Conservation (phyloP, 768 basidiomycete genomes). For the Lactarius trivialis region DNA sequence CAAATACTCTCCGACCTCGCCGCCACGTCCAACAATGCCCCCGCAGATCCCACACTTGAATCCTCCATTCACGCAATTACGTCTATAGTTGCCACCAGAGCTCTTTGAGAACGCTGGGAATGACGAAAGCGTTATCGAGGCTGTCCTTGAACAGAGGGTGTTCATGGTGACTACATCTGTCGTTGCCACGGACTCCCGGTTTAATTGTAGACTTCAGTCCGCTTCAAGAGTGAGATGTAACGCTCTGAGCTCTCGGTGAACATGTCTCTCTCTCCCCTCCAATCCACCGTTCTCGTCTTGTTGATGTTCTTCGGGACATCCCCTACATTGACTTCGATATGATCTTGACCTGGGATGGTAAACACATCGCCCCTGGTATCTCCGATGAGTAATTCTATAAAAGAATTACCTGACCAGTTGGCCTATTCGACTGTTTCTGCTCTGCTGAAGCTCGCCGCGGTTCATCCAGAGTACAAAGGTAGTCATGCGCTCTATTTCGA, state of each 20-base stretch:
- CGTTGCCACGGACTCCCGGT: not conserved
- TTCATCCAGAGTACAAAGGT: slow-evolving; percentile 43
- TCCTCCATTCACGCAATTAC: slow-evolving; percentile 49
- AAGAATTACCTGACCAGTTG: slow-evolving; percentile 66
- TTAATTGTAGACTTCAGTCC: slow-evolving; percentile 37
- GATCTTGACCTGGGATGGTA: slow-evolving; percentile 77
- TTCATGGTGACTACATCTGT: slow-evolving; percentile 49
- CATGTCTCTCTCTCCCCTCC: slow-evolving; percentile 48
- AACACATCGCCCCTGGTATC: slow-evolving; percentile 10
- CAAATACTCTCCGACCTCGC: slow-evolving; percentile 24
- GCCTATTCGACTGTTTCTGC: slow-evolving; percentile 75
- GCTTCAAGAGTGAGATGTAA: slow-evolving; percentile 70
- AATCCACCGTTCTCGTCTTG: slow-evolving; percentile 49
- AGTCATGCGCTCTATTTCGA: slow-evolving; percentile 54
- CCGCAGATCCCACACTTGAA: slow-evolving; percentile 19
- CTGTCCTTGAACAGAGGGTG: slow-evolving; percentile 33
- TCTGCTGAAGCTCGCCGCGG: slow-evolving; percentile 56
- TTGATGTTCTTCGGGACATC: slow-evolving; percentile 61
- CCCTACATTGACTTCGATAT: slow-evolving; percentile 73
- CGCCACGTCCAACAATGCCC: slow-evolving; percentile 19
- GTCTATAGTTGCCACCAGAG: slow-evolving; percentile 50
- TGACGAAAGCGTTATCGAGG: slow-evolving; percentile 17
- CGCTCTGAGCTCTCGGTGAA: slow-evolving; percentile 72
- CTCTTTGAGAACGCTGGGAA: not conserved
- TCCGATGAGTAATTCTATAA: not conserved